Base-by-base conservation (phyloP, 2,329 filamentous ascomycete genomes). In the Cytospora leucostoma region DNA sequence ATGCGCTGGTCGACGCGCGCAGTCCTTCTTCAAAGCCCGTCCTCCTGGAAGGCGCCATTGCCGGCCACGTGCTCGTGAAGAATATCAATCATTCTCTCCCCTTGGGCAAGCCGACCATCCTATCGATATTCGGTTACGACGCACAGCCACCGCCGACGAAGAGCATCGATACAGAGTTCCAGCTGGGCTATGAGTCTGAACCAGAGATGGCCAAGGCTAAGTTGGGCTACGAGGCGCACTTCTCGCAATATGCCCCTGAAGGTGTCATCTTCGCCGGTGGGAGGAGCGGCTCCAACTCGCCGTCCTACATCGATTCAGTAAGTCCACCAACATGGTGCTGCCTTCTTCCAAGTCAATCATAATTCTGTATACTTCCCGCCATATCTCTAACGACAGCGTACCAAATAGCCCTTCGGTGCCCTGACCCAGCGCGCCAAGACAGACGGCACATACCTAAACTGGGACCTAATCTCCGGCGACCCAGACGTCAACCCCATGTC, bases 51-150 rank as follows among this genome's bases (percentile, higher is more conserved):
- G 82, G 82, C 1, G 84, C 84, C 0, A 78, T 85, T n/a, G 79
- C 84, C 8, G 84, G 86, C 5, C 91, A 89, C 57, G 89, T 93
- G 33, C 80, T 96, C 0, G 79, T 96, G 59, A 96, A 96, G 79
- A 95, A 96, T 73, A 77, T 77, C 3, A 80, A 82, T 53, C 79
- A 80, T 8, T 78, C 82, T 0, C 77, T 94, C 7, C 91, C 91
- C 0, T 80, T 94, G 58, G 83, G 81, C 60, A 79, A 80, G 62
- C 86, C 78, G 7, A 75, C 77, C 59, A 80, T 84, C 73, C 67
- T 89, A 78, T 82, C 85, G 70, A 74, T 88, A 71, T 81, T 86
- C 78, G 76, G 89, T 68, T 78, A 86, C 80, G 78, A 91, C 84
- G 92, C 92, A 4, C 78, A 78, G 0, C 70, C 79, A 0, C 71